These are phyloP conservation scores for Colletotrichum lini DNA, from an alignment of 2,329 filamentous ascomycete species.

Conservation along the genomic window DNA sequence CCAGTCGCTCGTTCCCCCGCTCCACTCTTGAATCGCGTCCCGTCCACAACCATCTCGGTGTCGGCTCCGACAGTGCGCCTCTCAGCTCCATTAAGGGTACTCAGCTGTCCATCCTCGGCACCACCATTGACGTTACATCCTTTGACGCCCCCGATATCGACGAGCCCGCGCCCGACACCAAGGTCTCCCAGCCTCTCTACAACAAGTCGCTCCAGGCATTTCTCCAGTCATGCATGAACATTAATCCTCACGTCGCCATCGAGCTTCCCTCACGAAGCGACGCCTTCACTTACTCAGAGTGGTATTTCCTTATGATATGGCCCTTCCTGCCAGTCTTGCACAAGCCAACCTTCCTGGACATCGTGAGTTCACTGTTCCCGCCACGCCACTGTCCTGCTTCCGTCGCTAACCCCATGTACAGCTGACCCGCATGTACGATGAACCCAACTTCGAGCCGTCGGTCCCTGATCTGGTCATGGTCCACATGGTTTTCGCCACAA, in stretches of 20 bases:
- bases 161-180: conserved; percentile 65
- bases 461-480: conserved; percentile 78
- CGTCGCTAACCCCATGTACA: conserved; percentile 47
- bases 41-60: conserved; percentile 77
- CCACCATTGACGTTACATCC: conserved; percentile 83
- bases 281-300: conserved; percentile 78
- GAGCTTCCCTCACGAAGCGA: conserved; percentile 75
- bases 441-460: conserved; percentile 73
- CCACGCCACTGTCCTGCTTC: too few species aligned
- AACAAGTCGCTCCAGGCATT: conserved; percentile 83
- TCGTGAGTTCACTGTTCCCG: conserved; percentile 64
- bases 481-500: conserved; percentile 84
- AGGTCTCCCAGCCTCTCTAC: conserved; percentile 64
- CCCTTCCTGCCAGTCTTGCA: conserved; percentile 84
- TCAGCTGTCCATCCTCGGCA: conserved; percentile 82
- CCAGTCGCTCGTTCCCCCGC: conserved; percentile 50
- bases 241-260: conserved; percentile 70
- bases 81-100: conserved; percentile 83
- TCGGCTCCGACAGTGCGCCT: conserved; percentile 73
- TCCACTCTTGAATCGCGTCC: conserved; percentile 57
- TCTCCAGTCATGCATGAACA: conserved; percentile 74
- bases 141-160: conserved; percentile 78
- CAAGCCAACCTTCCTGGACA: conserved; percentile 77
- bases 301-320: conserved; percentile 82
- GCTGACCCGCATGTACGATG: conserved; percentile 79